A percentile compares a stretch with the other conserved stretches of the same genome.
phyloP scores from a whole-genome alignment of 371 early-diverging fungal genomes.

The Apophysomyces elegans region DNA sequence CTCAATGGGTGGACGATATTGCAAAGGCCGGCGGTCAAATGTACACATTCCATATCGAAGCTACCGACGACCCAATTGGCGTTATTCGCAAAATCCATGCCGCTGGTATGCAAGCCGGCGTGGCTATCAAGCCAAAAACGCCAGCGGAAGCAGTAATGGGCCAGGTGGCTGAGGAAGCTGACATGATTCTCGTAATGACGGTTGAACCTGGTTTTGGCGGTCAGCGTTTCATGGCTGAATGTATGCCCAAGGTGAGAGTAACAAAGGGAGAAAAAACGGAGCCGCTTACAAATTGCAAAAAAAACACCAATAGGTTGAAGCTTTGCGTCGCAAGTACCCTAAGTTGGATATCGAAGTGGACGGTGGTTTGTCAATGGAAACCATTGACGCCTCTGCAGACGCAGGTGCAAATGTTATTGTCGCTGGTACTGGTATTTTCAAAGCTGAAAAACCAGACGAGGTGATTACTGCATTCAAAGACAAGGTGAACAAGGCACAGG shows the following conservation, averaged over 20 bases:
- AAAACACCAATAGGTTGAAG: slow-evolving; percentile 39
- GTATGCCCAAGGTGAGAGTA: slow-evolving; percentile 80
- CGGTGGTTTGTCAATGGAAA: slow-evolving; percentile 92
- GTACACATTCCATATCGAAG: slow-evolving; percentile 96
- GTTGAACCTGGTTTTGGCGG: slow-evolving; percentile 99
- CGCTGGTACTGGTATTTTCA: slow-evolving; percentile 97
- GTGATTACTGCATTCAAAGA: slow-evolving; percentile 76
- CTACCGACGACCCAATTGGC: slow-evolving; percentile 75
- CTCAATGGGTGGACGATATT: slow-evolving; percentile 92
- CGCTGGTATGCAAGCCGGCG: slow-evolving; percentile 92
- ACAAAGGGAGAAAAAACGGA: background rate
- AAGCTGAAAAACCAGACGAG: slow-evolving; percentile 72
- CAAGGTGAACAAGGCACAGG: slow-evolving; percentile 64
- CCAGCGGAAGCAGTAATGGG: slow-evolving; percentile 75
- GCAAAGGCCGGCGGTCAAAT: slow-evolving; percentile 91
- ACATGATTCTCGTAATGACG: slow-evolving; percentile 98
- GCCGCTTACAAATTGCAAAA: too few relatives aligned
- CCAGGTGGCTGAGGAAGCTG: slow-evolving; percentile 71
- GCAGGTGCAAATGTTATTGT: slow-evolving; percentile 99
- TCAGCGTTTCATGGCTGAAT: slow-evolving; percentile 88
- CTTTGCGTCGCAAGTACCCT: slow-evolving; percentile 79
- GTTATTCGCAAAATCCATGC: slow-evolving; percentile 82
- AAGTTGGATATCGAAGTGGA: slow-evolving; percentile 97
- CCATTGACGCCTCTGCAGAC: slow-evolving; percentile 83
- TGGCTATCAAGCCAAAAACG: slow-evolving; percentile 95